phyloP scores from a whole-genome alignment of 2,329 filamentous ascomycete species.

The Drechslera avenae region DNA sequence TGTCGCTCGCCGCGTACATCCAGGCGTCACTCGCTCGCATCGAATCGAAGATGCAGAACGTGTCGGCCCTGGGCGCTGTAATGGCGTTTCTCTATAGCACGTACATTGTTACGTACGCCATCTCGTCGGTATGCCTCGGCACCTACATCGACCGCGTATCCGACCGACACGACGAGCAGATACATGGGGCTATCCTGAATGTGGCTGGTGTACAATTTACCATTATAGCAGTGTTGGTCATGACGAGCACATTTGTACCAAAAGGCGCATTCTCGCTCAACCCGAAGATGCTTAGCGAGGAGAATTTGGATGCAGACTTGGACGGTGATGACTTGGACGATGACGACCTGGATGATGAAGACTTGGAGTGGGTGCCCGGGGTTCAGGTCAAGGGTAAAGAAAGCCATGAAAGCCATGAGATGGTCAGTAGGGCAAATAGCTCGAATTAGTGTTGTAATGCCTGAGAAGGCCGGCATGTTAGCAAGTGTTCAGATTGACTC shows the following conservation, averaged over 20 bases:
- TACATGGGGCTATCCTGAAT: constrained; percentile 51
- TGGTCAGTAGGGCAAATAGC: constrained; percentile 28
- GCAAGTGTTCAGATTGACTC: neutral
- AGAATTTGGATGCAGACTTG: constrained; percentile 44
- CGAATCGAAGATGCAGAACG: constrained; percentile 52
- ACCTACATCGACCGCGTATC: constrained; percentile 54
- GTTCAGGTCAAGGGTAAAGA: constrained; percentile 23
- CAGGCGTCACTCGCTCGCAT: constrained; percentile 56
- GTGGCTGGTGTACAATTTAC: constrained; percentile 57
- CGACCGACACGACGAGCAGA: constrained; percentile 43
- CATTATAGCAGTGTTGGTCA: constrained; percentile 50
- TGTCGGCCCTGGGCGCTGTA: constrained; percentile 57
- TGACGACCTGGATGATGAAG: constrained; percentile 23
- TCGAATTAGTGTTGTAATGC: constrained; percentile 1
- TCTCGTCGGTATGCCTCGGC: constrained; percentile 53
- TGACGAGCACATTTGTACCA: constrained; percentile 55
- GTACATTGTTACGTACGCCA: constrained; percentile 57
- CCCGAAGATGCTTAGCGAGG: constrained; percentile 51
- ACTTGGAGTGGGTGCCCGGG: constrained; percentile 30
- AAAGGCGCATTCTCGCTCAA: constrained; percentile 53
- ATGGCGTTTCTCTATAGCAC: constrained; percentile 59
- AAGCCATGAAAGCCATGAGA: constrained; percentile 31
- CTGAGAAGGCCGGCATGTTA: neutral
- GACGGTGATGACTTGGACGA: neutral
- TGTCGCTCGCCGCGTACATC: constrained; percentile 58